These are phyloP conservation scores for Colletotrichum sp. DNA, from an alignment of 2,329 filamentous ascomycete species.

Conservation along the genomic window DNA sequence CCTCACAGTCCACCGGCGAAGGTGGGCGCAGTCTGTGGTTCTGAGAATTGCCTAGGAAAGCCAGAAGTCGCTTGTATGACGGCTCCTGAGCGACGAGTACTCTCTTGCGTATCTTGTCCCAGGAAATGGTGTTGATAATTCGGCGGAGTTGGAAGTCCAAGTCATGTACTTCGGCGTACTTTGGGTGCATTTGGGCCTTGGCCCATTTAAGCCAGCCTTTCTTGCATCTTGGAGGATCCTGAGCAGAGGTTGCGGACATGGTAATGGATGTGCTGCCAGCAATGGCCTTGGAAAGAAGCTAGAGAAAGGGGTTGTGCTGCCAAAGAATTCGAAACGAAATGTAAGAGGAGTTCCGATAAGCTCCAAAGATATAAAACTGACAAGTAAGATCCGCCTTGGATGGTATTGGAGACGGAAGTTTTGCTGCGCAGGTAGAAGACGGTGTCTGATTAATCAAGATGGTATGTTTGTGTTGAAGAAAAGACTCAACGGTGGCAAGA, in stretches of 20 bases:
- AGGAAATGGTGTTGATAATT: neutral
- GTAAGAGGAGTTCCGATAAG: fast-evolving
- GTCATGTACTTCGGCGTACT: neutral
- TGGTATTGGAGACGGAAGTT: neutral
- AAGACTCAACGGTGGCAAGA: neutral
- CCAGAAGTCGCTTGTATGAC: neutral
- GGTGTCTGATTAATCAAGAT: fast-evolving
- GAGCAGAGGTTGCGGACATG: neutral
- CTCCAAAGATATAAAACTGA: fast-evolving
- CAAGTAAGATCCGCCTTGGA: neutral
- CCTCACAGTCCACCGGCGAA: neutral
- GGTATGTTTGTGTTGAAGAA: neutral
- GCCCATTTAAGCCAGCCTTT: neutral
- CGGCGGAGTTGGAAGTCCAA: neutral
- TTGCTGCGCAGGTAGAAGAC: neutral
- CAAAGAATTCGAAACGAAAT: neutral
- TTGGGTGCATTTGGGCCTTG: neutral
- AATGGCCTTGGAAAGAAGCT: fast-evolving
- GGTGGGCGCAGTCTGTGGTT: neutral
- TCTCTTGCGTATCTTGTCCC: neutral
- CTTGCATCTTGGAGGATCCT: neutral
- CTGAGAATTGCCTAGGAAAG: neutral
- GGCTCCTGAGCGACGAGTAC: neutral
- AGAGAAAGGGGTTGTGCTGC: fast-evolving
- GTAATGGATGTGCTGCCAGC: neutral